Conservation (phyloP, 768 basidiomycete genomes). For the Leccinum truebloodii region DNA sequence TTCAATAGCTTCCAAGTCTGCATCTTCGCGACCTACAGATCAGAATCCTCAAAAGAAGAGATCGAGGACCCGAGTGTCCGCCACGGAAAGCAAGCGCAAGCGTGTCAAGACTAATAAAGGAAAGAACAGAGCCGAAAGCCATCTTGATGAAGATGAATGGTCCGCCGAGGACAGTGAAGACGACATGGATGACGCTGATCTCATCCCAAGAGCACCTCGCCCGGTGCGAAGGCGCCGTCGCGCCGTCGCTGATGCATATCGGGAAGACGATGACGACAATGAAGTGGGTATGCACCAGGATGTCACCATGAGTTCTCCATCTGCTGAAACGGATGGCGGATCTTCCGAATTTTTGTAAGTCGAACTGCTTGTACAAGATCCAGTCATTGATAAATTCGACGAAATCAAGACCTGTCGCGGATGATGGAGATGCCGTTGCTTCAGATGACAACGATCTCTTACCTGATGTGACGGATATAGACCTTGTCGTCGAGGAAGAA, state of each 20-base stretch:
- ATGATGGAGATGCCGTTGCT: neutral
- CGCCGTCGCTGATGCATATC: constrained; percentile 25
- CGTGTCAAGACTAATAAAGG: constrained; percentile 44
- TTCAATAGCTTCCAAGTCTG: constrained; percentile 21
- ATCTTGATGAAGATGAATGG: constrained; percentile 28
- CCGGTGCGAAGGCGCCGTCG: constrained; percentile 37
- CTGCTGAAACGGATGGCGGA: constrained; percentile 1
- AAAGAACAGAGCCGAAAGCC: constrained; percentile 33
- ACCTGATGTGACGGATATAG: constrained; percentile 24
- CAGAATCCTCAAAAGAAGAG: constrained; percentile 20
- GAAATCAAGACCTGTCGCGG: neutral
- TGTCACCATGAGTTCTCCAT: constrained; percentile 17
- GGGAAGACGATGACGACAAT: constrained; percentile 26
- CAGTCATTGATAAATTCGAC: constrained; percentile 1
- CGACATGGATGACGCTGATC: constrained; percentile 14
- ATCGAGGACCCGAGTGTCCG: constrained; percentile 15
- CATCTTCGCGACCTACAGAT: neutral
- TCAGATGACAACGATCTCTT: neutral
- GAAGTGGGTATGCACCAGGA: constrained; percentile 12
- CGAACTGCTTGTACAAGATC: neutral
- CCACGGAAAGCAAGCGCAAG: constrained; percentile 25
- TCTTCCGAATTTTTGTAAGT: constrained; percentile 10
- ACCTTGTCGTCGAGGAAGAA: constrained; percentile 54
- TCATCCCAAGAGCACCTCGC: constrained; percentile 18
- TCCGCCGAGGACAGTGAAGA: constrained; percentile 22